Evolutionary conservation across 1,284 basidiomycete genomes (phyloP).

Genomic region (Mycena citricolor): DNA sequence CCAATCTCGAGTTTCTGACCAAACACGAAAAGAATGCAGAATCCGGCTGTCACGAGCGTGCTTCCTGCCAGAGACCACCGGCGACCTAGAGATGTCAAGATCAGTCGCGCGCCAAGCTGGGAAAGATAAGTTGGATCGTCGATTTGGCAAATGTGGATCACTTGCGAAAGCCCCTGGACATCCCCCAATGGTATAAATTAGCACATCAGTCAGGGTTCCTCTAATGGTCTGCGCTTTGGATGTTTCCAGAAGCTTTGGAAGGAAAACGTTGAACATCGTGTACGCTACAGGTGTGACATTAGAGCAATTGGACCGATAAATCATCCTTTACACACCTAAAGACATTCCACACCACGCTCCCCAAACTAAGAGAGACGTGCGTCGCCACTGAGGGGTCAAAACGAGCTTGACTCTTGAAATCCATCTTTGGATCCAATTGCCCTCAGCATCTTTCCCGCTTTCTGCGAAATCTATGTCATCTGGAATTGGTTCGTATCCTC

Average conservation of each 20-base stretch:
- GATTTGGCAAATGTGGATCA: too few relatives aligned
- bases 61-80: constrained; percentile 78
- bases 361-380: constrained; percentile 86
- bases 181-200: constrained; percentile 81
- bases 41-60: constrained; percentile 79
- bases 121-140: neutral
- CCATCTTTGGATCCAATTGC: constrained; percentile 61
- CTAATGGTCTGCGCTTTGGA: constrained; percentile 52
- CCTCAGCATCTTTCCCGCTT: too few relatives aligned
- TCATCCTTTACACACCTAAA: constrained; percentile 68
- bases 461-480: too few relatives aligned
- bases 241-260: constrained; percentile 87
- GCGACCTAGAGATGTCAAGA: constrained; percentile 73
- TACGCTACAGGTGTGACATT: constrained; percentile 59
- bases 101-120: constrained; percentile 87
- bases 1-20: constrained; percentile 62
- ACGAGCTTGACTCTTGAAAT: constrained; percentile 73
- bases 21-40: constrained; percentile 73
- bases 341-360: constrained; percentile 79
- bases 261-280: constrained; percentile 97
- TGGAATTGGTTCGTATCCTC: too few relatives aligned
- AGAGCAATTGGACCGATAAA: too few relatives aligned
- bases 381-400: constrained; percentile 78
- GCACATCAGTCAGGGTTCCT: constrained; percentile 77
- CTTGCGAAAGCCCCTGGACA: constrained; percentile 84